phyloP scores from a whole-genome alignment of 83 land plant genomes.

The Diphasiastrum complanatum region DNA sequence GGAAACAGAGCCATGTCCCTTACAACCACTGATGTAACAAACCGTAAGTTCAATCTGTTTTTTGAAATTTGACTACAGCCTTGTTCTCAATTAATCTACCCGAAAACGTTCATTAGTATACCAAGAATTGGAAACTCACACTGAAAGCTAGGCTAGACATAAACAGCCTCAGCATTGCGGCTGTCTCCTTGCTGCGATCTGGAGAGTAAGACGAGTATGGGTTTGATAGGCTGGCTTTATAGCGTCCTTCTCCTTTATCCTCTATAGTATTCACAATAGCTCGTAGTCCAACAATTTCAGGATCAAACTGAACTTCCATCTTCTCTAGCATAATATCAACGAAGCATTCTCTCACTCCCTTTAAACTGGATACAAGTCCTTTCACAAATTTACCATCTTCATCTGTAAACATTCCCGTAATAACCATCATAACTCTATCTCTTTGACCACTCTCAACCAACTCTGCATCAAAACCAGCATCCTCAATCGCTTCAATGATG shows the following conservation, averaged over 20 bases:
- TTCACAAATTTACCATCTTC: slow-evolving; percentile 48
- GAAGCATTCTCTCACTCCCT: slow-evolving; percentile 53
- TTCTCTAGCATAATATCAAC: slow-evolving; percentile 40
- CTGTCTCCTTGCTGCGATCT: slow-evolving; percentile 49
- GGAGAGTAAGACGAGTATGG: slow-evolving; percentile 49
- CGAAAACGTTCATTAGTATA: no score
- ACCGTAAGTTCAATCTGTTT: no score
- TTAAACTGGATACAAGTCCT: slow-evolving; percentile 36
- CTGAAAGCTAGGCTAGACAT: slow-evolving; percentile 61
- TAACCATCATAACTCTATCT: slow-evolving; percentile 46
- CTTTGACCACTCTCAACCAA: slow-evolving; percentile 69
- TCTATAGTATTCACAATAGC: slow-evolving; percentile 66
- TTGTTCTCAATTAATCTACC: no score
- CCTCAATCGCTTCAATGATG: slow-evolving; percentile 79
- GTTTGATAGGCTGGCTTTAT: slow-evolving; percentile 44
- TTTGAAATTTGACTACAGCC: no score
- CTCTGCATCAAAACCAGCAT: slow-evolving; percentile 92
- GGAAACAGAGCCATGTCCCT: no score
- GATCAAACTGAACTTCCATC: slow-evolving; percentile 62
- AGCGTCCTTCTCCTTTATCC: slow-evolving; percentile 44
- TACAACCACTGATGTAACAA: no score
- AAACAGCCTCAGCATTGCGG: slow-evolving; percentile 61
- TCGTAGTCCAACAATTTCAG: slow-evolving; percentile 67
- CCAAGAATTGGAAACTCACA: slow-evolving; percentile 51
- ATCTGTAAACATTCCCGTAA: slow-evolving; percentile 50